Base-by-base conservation (phyloP, 2,329 filamentous ascomycete genomes). In the Botryotinia convoluta region DNA sequence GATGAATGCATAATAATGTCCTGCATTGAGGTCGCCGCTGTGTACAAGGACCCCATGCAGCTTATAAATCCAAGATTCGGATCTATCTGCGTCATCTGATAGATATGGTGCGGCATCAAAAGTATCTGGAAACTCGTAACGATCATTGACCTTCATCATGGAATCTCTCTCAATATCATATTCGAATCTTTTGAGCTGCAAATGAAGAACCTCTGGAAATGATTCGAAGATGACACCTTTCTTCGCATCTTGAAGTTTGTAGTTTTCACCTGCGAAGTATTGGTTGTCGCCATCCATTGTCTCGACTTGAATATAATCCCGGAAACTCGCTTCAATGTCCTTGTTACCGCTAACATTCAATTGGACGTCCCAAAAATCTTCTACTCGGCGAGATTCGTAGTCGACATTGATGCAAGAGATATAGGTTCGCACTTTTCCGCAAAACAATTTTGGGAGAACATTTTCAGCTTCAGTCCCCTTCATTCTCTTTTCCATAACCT, bases 341-440 rank as follows among this genome's bases (percentile, higher is more conserved):
- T 93, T 94, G 86, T 97, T 98, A 45, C 94, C 95, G 76, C 93
- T 92, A 69, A 99, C 97, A 77, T 98, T 99, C 78, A 99, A 89
- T 82, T 99, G 96, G 74, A 99, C 93, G 81, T 99, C 96, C 96
- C 96, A 99, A 82, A 98, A 99, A 79, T 99, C 97, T 82, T 99
- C 96, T 77, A 96, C 90, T 75, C 95, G 90, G 75, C 95, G 97
- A 35, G 94, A 98, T 84, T 98, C 95, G 84, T 97, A 99, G 79
- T 97, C 91, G 75, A 99, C 97, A 82, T 99, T 96, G 82, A 99
- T 98, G 84, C 97, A 99, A 35, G 93, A 97, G 77, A 99, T 97
- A 83, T 98, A 99, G 0, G 96, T 99, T 85, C 98, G 98, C 83
- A 97, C 95, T 84, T 98, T 98, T 73, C 96, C 97, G 74, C 96